Percentiles rank a stretch among this genome's conserved stretches.
Evolutionary conservation across 2,329 filamentous ascomycete genomes (phyloP).

Genomic region (Volutella citrinella): DNA sequence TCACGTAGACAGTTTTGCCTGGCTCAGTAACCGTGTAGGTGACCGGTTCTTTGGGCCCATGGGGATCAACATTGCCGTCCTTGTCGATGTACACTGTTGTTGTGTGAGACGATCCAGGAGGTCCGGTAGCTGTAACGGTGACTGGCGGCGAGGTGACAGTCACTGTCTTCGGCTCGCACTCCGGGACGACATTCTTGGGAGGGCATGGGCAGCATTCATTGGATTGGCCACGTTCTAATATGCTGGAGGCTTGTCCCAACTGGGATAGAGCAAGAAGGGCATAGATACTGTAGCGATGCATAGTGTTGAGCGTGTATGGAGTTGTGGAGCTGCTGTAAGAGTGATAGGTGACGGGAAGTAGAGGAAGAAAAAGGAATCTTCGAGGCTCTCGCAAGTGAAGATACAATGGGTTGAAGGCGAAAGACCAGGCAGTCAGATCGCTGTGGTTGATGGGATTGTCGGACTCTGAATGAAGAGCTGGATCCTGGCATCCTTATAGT

Average conservation of each 20-base stretch:
- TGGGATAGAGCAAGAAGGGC: background rate
- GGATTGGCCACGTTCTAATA: background rate
- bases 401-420: background rate
- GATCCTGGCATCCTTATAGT: no score
- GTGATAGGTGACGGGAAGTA: background rate
- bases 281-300: background rate
- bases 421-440: background rate
- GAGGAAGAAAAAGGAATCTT: background rate
- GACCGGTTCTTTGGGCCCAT: no score
- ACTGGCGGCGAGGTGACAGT: background rate
- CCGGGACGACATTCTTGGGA: background rate
- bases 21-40: constrained; percentile 19
- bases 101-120: no score
- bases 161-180: background rate
- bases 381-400: background rate
- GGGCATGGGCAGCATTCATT: background rate
- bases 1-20: constrained; percentile 23
- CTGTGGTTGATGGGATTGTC: background rate
- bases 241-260: background rate
- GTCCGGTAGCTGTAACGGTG: no score
- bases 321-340: no score
- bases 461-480: background rate
- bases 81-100: no score
- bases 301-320: background rate
- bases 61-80: no score